Evolutionary conservation across 2,329 filamentous ascomycete genomes (phyloP).

Genomic region (Chrysosporium queenslandicum): DNA sequence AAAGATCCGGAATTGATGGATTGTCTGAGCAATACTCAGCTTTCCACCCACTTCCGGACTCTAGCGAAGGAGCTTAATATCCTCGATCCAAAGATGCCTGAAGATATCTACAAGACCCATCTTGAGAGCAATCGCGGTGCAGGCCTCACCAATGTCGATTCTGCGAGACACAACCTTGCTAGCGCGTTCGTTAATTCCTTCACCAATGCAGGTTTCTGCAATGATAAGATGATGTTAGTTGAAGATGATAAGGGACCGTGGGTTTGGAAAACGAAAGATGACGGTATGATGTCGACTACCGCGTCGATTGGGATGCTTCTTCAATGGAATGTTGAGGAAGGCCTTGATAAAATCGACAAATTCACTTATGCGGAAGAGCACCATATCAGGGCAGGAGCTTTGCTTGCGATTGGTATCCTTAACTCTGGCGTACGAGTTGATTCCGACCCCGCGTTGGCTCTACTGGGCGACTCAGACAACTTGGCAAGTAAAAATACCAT

Average conservation of each 20-base stretch:
- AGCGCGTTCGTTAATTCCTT: slow-evolving; percentile 96
- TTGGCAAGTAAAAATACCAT: slow-evolving; percentile 67
- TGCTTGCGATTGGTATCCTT: slow-evolving; percentile 90
- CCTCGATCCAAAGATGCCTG: slow-evolving; percentile 87
- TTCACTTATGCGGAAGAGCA: slow-evolving; percentile 79
- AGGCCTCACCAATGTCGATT: slow-evolving; percentile 89
- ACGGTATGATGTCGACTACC: slow-evolving; percentile 93
- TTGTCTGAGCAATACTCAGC: slow-evolving; percentile 74
- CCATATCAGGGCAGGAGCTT: slow-evolving; percentile 80
- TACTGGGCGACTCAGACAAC: slow-evolving; percentile 71
- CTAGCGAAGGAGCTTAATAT: slow-evolving; percentile 95
- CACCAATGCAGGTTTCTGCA: slow-evolving; percentile 87
- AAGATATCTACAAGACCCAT: slow-evolving; percentile 99
- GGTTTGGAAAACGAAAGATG: slow-evolving; percentile 99
- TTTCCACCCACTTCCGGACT: slow-evolving; percentile 87
- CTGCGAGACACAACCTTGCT: slow-evolving; percentile 87
- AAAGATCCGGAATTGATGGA: slow-evolving; percentile 68
- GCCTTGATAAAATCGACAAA: slow-evolving; percentile 86
- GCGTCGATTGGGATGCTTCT: slow-evolving; percentile 86
- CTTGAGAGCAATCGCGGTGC: slow-evolving; percentile 89
- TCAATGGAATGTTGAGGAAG: slow-evolving; percentile 87
- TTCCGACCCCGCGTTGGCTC: slow-evolving; percentile 77
- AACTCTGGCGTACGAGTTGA: slow-evolving; percentile 86
- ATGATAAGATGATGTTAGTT: slow-evolving; percentile 95
- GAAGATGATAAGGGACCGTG: slow-evolving; percentile 81